Conservation (phyloP, 2,329 filamentous ascomycete species). For the Fusarium xylarioides region DNA sequence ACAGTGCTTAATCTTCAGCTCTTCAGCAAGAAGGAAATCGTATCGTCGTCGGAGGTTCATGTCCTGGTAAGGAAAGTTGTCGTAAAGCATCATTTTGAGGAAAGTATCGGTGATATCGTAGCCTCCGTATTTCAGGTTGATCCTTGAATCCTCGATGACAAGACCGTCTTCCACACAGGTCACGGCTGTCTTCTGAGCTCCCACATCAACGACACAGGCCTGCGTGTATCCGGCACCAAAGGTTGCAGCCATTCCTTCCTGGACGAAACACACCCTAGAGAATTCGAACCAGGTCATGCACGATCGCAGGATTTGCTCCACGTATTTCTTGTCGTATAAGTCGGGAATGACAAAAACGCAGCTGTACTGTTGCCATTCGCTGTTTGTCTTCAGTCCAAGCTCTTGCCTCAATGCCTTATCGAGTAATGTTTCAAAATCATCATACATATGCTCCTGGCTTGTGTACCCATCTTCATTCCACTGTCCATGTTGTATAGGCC, state of each 20-base stretch:
- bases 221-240: conserved; percentile 96
- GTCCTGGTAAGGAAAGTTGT: conserved; percentile 94
- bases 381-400: conserved; percentile 78
- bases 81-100: conserved; percentile 96
- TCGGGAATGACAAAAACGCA: conserved; percentile 98
- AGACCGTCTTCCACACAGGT: conserved; percentile 97
- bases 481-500: conserved; percentile 87
- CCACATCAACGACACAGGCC: conserved; percentile 94
- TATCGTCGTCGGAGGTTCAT: conserved; percentile 92
- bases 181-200: conserved; percentile 96
- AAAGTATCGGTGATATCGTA: conserved; percentile 94
- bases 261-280: conserved; percentile 88
- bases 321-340: conserved; percentile 93
- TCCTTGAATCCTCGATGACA: conserved; percentile 90
- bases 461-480: conserved; percentile 91
- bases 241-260: conserved; percentile 93
- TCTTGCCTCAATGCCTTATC: conserved; percentile 89
- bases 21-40: conserved; percentile 92
- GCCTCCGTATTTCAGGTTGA: conserved; percentile 95
- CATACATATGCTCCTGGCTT: conserved; percentile 80
- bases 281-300: conserved; percentile 92
- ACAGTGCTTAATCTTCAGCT: conserved; percentile 92
- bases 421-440: conserved; percentile 87
- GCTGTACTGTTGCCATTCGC: conserved; percentile 88
- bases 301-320: conserved; percentile 84